These are phyloP conservation scores for Myochromella boudieri DNA, from an alignment of 768 basidiomycete species.

Conservation along the genomic window DNA sequence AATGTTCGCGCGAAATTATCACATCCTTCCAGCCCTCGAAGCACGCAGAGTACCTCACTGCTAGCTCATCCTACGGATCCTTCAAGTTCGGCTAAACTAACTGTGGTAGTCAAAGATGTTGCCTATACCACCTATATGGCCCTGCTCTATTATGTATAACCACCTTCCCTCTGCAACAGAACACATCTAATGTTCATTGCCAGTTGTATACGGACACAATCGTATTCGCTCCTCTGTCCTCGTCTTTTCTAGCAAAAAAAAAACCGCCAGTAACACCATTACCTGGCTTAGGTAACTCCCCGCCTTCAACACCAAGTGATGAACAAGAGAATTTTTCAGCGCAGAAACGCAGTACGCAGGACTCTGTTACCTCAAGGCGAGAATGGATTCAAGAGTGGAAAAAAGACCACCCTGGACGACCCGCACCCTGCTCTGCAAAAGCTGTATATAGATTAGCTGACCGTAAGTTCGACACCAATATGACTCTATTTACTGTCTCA, in stretches of 20 bases:
- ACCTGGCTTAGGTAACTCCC: constrained; percentile 18
- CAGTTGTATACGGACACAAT: constrained; percentile 87
- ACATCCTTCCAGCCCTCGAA: constrained; percentile 24
- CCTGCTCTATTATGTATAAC: constrained; percentile 71
- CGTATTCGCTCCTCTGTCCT: constrained; percentile 81
- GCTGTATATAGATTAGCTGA: constrained; percentile 84
- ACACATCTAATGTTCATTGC: constrained; percentile 1
- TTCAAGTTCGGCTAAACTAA: constrained; percentile 18
- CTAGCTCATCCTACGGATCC: constrained; percentile 1
- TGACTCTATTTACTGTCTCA: neutral
- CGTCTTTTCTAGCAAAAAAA: constrained; percentile 47
- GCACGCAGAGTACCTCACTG: constrained; percentile 1
- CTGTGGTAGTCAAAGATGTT: constrained; percentile 49
- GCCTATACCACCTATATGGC: constrained; percentile 46
- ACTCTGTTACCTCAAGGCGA: constrained; percentile 31
- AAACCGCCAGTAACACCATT: constrained; percentile 24
- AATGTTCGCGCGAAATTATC: constrained; percentile 22
- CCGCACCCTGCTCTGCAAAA: constrained; percentile 78
- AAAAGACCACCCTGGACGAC: constrained; percentile 55
- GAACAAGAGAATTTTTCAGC: constrained; percentile 22
- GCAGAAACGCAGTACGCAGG: constrained; percentile 18
- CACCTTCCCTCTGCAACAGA: neutral
- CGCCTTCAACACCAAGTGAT: constrained; percentile 29
- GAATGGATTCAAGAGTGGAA: constrained; percentile 81
- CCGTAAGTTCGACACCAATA: constrained; percentile 44